Percentiles rank a stretch among this genome's conserved stretches.
These are phyloP conservation scores for Tremella yokohamensis DNA, from an alignment of 768 basidiomycete genomes.

Conservation along the genomic window DNA sequence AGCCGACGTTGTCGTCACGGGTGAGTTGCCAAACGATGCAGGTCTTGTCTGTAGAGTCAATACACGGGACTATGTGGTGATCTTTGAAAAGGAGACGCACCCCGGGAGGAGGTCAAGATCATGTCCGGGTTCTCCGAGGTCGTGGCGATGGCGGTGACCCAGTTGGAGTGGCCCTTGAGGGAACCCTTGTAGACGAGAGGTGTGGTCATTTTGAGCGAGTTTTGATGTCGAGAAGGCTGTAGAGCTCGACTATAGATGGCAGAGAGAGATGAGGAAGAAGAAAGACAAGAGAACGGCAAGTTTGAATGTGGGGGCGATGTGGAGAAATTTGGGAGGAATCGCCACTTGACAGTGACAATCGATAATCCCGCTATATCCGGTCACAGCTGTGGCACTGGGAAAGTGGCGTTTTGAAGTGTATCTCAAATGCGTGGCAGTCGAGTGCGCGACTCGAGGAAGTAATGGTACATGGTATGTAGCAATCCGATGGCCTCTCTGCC, in stretches of 20 bases:
- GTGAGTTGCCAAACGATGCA: constrained; percentile 99
- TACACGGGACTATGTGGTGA: not conserved
- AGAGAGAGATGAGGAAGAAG: not conserved
- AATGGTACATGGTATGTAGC: too few relatives aligned
- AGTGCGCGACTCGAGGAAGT: too few relatives aligned
- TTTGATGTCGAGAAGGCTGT: not conserved
- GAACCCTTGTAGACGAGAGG: constrained; percentile 87
- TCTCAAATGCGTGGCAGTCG: too few relatives aligned
- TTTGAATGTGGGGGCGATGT: too few relatives aligned
- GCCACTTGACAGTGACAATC: too few relatives aligned
- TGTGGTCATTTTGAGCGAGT: constrained; percentile 63
- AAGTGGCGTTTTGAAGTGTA: too few relatives aligned
- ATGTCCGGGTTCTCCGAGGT: constrained; percentile 98
- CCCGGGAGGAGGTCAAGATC: constrained; percentile 96
- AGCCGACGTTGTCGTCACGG: constrained; percentile 73
- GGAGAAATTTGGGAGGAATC: too few relatives aligned
- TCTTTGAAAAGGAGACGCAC: constrained; percentile 55
- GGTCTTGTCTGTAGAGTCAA: constrained; percentile 75
- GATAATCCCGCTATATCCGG: too few relatives aligned
- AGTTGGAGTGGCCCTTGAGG: constrained; percentile 88
- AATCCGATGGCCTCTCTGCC: too few relatives aligned
- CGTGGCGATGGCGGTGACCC: constrained; percentile 98
- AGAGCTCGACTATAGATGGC: constrained; percentile 1
- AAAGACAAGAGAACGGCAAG: not conserved
- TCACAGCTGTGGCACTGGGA: too few relatives aligned